Evolutionary conservation across 129 eudicot genomes (phyloP), one percentile per base, ranked within the genome.

Genomic region (Flaveria trinervia): DNA sequence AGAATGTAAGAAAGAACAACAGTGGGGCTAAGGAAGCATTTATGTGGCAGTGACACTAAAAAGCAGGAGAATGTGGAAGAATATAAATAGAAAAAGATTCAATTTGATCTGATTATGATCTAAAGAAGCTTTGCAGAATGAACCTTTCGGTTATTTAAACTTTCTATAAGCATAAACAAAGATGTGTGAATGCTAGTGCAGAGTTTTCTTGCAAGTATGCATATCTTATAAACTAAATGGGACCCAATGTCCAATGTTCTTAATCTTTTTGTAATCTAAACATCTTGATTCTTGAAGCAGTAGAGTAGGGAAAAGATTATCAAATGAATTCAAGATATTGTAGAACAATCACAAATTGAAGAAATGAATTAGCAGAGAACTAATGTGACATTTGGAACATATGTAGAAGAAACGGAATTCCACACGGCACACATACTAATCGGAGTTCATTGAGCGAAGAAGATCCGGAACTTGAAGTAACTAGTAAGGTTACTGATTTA

Each of bases 11-110:
- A 62, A 62, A 75, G 72, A 48, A 64, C 14, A 62, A 25, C 5
- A 77, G 68, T 77, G 81, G 81, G 81, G 81, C 41, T 77, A 67
- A 77, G 46, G 67, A 77, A 77, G 67, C 81, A 77, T 77, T 46
- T 61, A 2, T 61, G 71, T 46, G 36, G 64, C 50, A 75, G n/a
- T 77, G 73, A 67, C 28, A 66, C 52, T 65, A 66, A 15, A 65
- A 77, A 76, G 45, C 25, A 67, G 66, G 74, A 22, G 54, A 77
- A 66, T 66, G 45, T 11, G 79, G 66, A 77, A 22, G 28, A 77
- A 67, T 52, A 77, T 68, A 52, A 13, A 61, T 61, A 61, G 43
- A 30, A 66, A 76, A 66, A 76, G 73, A 16, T 54, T 20, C 54
- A 59, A 57, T 57, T 30, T 73, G 22, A 74, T 65, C 65, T 41